A percentile compares a stretch with the other conserved stretches of the same genome.
phyloP scores from a whole-genome alignment of 192 early-diverging fungal genomes.

The Backusella macrospora region DNA sequence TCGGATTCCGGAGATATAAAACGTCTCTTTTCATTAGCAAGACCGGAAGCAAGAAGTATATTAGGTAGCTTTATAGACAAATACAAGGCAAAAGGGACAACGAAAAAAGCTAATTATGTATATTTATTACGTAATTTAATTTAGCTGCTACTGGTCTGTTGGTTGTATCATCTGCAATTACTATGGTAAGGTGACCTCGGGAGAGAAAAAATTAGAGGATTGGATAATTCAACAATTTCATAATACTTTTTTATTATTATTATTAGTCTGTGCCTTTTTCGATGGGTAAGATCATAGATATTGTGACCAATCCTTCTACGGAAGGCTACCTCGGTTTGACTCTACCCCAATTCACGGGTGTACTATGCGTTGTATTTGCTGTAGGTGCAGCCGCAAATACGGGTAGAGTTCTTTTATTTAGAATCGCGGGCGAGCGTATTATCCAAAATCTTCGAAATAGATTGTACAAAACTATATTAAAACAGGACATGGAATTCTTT shows the following conservation, averaged over 20 bases:
- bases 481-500: conserved; percentile 91
- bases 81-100: not conserved
- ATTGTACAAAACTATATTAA: conserved; percentile 69
- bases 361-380: conserved; percentile 44
- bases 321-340: conserved; percentile 51
- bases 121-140: not conserved
- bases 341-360: conserved; percentile 54
- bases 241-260: not conserved
- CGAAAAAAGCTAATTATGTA: not conserved
- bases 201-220: not conserved
- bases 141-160: conserved; percentile 57
- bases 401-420: conserved; percentile 60
- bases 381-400: conserved; percentile 44
- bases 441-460: conserved; percentile 65
- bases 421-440: conserved; percentile 69
- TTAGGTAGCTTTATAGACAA: conserved; percentile 29
- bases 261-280: conserved; percentile 58
- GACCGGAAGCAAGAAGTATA: conserved; percentile 37
- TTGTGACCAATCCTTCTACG: conserved; percentile 54
- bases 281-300: conserved; percentile 71
- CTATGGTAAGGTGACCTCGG: conserved; percentile 45
- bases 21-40: conserved; percentile 29
- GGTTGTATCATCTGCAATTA: conserved; percentile 61
- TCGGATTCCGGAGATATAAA: conserved; percentile 15
- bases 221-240: not conserved